Evolutionary conservation across 108 stramenopile genomes (phyloP).

Genomic region (Pseudonitzschia multistriata): DNA sequence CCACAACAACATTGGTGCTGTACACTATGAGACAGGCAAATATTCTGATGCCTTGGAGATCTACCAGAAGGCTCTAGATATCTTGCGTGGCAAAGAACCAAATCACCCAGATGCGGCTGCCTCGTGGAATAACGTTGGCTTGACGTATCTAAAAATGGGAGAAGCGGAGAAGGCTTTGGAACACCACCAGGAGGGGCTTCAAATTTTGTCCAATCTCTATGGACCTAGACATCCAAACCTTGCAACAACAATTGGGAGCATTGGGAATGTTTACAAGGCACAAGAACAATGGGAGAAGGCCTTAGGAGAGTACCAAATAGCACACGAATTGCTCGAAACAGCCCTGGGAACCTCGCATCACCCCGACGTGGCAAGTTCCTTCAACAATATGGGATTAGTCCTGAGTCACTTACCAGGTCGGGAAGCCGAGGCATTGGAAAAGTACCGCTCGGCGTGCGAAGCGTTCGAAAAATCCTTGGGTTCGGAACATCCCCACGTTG

Average conservation of each 20-base stretch:
- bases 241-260: slow-evolving; percentile 27
- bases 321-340: slow-evolving; percentile 20
- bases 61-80: slow-evolving; percentile 40
- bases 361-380: slow-evolving; percentile 24
- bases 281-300: slow-evolving; percentile 24
- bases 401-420: slow-evolving; percentile 13
- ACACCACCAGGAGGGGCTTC: slow-evolving; percentile 6
- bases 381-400: slow-evolving; percentile 32
- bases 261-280: slow-evolving; percentile 21
- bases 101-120: slow-evolving; percentile 24
- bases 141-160: slow-evolving; percentile 23
- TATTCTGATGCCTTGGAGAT: slow-evolving; percentile 34
- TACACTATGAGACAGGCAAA: slow-evolving; percentile 47
- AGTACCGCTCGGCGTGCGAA: slow-evolving; percentile 20
- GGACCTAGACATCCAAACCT: slow-evolving; percentile 25
- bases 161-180: slow-evolving; percentile 23
- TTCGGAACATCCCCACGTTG: slow-evolving; percentile 24
- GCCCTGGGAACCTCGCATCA: slow-evolving; percentile 20
- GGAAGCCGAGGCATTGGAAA: slow-evolving; percentile 19
- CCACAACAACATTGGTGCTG: slow-evolving; percentile 55
- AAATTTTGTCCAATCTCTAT: slow-evolving; percentile 10
- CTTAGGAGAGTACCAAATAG: slow-evolving; percentile 15
- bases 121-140: slow-evolving; percentile 31
- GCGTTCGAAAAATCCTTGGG: slow-evolving; percentile 20
- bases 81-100: slow-evolving; percentile 17